Evolutionary conservation across 352 stramenopile species (phyloP).

Genomic region (Pythium scleroteichum): DNA sequence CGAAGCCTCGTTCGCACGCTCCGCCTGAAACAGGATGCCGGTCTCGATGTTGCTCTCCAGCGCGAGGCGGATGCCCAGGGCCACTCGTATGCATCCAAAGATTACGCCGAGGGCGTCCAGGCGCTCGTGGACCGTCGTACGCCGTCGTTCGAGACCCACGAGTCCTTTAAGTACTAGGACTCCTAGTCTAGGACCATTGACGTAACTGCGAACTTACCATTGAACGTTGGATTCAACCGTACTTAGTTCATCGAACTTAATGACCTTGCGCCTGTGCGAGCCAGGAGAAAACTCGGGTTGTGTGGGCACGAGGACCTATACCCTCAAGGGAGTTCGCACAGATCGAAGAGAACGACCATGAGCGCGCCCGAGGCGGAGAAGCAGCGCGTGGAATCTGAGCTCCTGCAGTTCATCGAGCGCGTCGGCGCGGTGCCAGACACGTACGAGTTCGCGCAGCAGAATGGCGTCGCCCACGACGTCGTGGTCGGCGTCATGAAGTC

Average conservation of each 20-base stretch:
- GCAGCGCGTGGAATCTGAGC: constrained; percentile 62
- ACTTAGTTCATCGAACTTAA: constrained; percentile 12
- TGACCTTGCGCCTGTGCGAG: constrained; percentile 6
- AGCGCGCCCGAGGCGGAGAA: constrained; percentile 63
- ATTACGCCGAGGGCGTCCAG: constrained; percentile 82
- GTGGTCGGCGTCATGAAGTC: constrained; percentile 97
- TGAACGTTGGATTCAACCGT: constrained; percentile 1
- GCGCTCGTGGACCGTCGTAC: constrained; percentile 67
- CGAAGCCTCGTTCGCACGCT: constrained; percentile 67
- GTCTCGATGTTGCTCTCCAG: constrained; percentile 62
- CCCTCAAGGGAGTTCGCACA: background rate
- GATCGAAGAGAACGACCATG: constrained; percentile 21
- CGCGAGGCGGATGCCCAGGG: constrained; percentile 79
- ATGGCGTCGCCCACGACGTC: constrained; percentile 89
- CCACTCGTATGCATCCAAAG: constrained; percentile 72
- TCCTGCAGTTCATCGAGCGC: constrained; percentile 60
- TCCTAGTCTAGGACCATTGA: too few species aligned
- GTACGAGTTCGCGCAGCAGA: constrained; percentile 74
- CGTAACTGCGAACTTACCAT: constrained; percentile 8
- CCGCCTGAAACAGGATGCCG: constrained; percentile 62
- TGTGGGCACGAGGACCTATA: constrained; percentile 14
- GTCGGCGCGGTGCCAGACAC: constrained; percentile 69
- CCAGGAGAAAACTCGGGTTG: constrained; percentile 19
- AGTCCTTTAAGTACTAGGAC: constrained; percentile 37
- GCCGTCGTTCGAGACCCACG: constrained; percentile 53